Evolutionary conservation across 2,329 filamentous ascomycete genomes (phyloP), one percentile per base, ranked within the genome.

Genomic region (Nothophaeocryptopus gaeumannii): DNA sequence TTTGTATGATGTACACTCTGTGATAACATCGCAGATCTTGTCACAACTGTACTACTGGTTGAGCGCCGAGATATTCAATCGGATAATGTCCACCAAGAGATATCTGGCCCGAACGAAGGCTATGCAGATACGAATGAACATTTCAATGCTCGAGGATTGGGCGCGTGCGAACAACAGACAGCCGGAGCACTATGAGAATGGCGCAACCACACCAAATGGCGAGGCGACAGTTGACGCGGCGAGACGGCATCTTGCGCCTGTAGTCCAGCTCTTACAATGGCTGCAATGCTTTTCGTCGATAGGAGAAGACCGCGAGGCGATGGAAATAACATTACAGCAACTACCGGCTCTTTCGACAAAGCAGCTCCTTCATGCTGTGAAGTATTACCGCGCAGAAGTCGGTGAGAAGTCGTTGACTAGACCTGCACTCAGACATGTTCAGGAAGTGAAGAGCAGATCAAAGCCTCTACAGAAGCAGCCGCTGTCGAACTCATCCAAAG

Each of bases 81-180:
- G 92, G 51, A 88, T 99, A 69, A 96, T 99, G 88, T 92, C 88
- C 29, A 96, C 95, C 64, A 83, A 89, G 58, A 91, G 92, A 67
- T 99, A 96, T 64, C 78, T 99, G 8, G 92, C 93, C 5, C 82
- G 93, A 45, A 99, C 93, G 13, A 99, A 99, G 70, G 93, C 93
- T 3, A 99, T 99, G 93, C 93, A 99, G 69, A 97, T 99, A 61
- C 88, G 93, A 59, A 97, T 99, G 91, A 99, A 99, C 67, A 84
- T 99, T 5, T 97, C 93, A 0, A 86, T 85, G 7, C 75, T 99
- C 14, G 93, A 99, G 69, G 93, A 99, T 65, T 99, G 93, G 93
- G 92, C 93, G 1, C 81, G 92, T 29, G 80, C 82, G 12, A 99
- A 99, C 71, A 97, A 96, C 67, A 83, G 93, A 26, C 86, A 95